A percentile compares a stretch with the other conserved stretches of the same genome.
phyloP scores from a whole-genome alignment of 345 rosid species.

The Camelina sativa region DNA sequence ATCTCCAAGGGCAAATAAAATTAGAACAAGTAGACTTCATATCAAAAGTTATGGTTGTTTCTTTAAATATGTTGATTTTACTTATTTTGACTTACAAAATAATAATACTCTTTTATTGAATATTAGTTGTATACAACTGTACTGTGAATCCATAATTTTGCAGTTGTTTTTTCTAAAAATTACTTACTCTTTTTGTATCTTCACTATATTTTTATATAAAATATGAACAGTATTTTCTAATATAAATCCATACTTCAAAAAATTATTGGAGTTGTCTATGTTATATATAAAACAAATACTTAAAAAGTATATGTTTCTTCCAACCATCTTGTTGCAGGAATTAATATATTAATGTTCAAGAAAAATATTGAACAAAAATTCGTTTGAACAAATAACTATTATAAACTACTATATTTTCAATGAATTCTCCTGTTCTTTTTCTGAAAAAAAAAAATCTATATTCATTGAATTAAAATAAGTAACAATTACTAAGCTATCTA shows the following conservation, averaged over 20 bases:
- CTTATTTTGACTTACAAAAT: slow-evolving; percentile 3
- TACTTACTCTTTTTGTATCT: neutral
- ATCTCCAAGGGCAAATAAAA: slow-evolving; percentile 26
- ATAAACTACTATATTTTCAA: neutral
- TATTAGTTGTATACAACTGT: neutral
- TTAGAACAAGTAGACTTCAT: slow-evolving; percentile 22
- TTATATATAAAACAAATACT: neutral
- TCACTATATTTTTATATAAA: neutral
- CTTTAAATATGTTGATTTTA: slow-evolving; percentile 30
- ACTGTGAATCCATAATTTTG: neutral
- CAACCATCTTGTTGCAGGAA: neutral
- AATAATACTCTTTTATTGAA: slow-evolving; percentile 11
- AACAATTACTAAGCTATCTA: slow-evolving; percentile 18
- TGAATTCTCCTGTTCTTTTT: neutral
- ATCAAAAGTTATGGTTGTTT: slow-evolving; percentile 24
- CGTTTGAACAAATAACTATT: neutral
- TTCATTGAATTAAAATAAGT: neutral
- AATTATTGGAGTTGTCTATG: neutral
- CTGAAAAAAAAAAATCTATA: neutral
- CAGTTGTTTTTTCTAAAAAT: neutral
- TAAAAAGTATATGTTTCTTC: neutral
- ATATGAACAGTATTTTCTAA: neutral
- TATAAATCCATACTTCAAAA: neutral
- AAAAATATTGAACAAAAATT: neutral
- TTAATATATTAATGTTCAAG: neutral